Evolutionary conservation across 345 rosid species (phyloP), one percentile per base, ranked within the genome.

Genomic region (Eucalyptus sp.): DNA sequence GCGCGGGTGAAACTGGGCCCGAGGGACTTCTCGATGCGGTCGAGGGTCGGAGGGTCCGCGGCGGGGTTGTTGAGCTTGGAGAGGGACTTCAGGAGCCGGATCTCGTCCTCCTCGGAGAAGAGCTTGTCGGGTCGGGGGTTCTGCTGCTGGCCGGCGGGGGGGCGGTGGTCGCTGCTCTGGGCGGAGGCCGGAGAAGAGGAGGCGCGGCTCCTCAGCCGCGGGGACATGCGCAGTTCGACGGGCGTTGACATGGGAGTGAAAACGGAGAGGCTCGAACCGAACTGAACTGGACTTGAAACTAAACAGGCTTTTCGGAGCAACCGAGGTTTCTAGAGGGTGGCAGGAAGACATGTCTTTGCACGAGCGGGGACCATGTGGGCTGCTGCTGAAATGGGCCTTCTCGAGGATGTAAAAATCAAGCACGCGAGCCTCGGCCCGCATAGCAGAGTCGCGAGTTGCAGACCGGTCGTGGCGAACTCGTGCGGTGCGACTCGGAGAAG

Each of bases 71-170:
- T n/a, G 86, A 48, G 31, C 50, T 90, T 88, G 54, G 52, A 41
- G 37, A 88, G 81, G 80, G 89, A 52, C 68, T 92, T 87, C 89
- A 92, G 90, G 87, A 91, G 90, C 49, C 88, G 81, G 88, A 92
- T 79, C 91, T 89, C 92, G 52, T 92, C 90, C 41, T 88, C 64
- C 17, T 92, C 89, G 48, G 90, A 87, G 90, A 90, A 91, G 41
- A 92, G 46, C 85, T 71, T 68, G 29, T 50, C 86, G 37, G 86
- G 52, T 17, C 90, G 88, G 54, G 76, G 50, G 29, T 51, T 50
- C 44, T 27, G 50, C 79, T 83, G 58, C 14, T 43, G 29, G 50
- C 46, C 41, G 43, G 48, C 31, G 90, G 50, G 64, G 1, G 86
- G 86, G 17, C 33, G 48, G 56, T 31, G 90, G 66, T 48, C 50